Percentiles rank a stretch among this genome's conserved stretches.
Conservation (phyloP, 2,329 filamentous ascomycete genomes). For the Venturia nashicola region DNA sequence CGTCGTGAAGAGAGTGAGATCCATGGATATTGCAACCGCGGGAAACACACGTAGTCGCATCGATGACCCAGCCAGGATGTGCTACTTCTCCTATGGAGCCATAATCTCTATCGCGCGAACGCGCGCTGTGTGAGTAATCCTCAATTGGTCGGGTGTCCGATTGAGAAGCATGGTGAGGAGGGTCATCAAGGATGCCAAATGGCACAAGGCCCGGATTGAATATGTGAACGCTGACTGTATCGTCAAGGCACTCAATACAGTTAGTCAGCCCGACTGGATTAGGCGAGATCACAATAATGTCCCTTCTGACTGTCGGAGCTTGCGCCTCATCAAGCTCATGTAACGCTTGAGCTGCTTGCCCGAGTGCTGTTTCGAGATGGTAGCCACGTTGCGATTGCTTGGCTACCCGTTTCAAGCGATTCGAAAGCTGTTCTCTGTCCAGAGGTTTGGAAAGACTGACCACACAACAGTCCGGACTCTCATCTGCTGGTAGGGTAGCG, state of each 20-base stretch:
- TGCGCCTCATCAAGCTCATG: not conserved
- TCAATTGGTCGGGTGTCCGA: not conserved
- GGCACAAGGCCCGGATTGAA: constrained; percentile 7
- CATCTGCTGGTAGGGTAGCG: not conserved
- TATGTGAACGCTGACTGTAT: not conserved
- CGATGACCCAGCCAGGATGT: not conserved
- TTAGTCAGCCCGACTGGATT: not conserved
- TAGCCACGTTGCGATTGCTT: not conserved
- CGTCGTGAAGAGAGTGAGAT: not conserved
- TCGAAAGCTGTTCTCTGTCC: not conserved
- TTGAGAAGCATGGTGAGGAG: too few relatives aligned
- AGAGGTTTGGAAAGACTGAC: constrained; percentile 1
- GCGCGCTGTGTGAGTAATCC: not conserved
- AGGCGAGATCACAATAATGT: constrained; percentile 5
- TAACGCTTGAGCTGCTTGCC: not conserved
- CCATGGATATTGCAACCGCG: not conserved
- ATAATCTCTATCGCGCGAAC: not conserved
- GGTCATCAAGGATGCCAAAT: not conserved
- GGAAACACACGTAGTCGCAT: not conserved
- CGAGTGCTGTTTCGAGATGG: not conserved
- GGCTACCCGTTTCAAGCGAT: not conserved
- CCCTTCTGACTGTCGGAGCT: not conserved
- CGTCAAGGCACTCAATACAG: not conserved
- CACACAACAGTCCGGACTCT: not conserved
- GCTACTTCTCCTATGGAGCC: not conserved